These are phyloP conservation scores for Fusarium gaditjirri DNA, from an alignment of 2,329 filamentous ascomycete genomes.

Conservation along the genomic window DNA sequence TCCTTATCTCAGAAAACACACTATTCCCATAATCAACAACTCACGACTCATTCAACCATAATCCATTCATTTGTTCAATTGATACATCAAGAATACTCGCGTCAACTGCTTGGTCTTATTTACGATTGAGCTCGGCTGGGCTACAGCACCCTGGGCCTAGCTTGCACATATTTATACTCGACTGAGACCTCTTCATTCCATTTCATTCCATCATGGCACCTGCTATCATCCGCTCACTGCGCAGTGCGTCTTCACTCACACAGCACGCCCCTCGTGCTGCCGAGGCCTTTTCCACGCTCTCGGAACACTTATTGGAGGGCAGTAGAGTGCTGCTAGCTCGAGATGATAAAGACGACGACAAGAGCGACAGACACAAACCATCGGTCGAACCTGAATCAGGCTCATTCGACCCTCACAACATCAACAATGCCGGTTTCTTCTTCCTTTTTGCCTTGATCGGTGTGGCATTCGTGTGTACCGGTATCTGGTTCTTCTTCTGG, in stretches of 20 bases:
- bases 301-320: slow-evolving; percentile 56
- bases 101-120: slow-evolving; percentile 17
- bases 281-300: slow-evolving; percentile 45
- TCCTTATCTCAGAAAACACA: not conserved
- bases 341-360: slow-evolving; percentile 46
- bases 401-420: slow-evolving; percentile 63
- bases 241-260: slow-evolving; percentile 44
- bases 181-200: slow-evolving; percentile 38
- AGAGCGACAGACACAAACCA: slow-evolving; percentile 39
- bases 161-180: slow-evolving; percentile 15
- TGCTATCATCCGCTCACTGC: slow-evolving; percentile 48
- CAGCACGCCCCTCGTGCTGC: slow-evolving; percentile 26
- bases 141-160: slow-evolving; percentile 43
- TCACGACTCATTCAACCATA: not conserved
- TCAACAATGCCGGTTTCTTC: slow-evolving; percentile 79
- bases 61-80: not conserved
- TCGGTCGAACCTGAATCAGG: slow-evolving; percentile 57
- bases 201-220: slow-evolving; percentile 53
- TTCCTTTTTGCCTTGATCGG: slow-evolving; percentile 88
- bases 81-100: not conserved
- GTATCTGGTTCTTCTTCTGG: slow-evolving; percentile 99
- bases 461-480: slow-evolving; percentile 75
- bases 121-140: slow-evolving; percentile 42
- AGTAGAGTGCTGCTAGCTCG: slow-evolving; percentile 56
- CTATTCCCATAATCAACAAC: not conserved